Evolutionary conservation across 108 stramenopile species (phyloP).

Genomic region (Stephanodiscus triporus): DNA sequence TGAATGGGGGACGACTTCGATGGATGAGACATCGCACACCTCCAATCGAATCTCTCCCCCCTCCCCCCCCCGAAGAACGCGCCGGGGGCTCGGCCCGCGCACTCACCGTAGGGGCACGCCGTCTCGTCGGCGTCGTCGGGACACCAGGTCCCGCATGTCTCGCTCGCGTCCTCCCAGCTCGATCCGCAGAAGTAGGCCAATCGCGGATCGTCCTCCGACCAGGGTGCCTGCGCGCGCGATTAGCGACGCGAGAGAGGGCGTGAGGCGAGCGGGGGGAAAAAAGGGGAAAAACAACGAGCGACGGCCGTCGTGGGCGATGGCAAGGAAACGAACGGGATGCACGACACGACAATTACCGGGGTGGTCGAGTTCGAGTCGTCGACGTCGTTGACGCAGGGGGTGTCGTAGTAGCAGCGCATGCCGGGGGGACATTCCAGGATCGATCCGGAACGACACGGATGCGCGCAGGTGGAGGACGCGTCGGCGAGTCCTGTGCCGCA

Average conservation of each 20-base stretch:
- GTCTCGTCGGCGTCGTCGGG: neutral
- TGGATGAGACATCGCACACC: no score
- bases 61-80: neutral
- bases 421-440: neutral
- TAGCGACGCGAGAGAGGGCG: neutral
- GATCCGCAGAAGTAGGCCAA: neutral
- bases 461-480: neutral
- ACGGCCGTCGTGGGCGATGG: neutral
- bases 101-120: neutral
- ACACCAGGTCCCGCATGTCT: neutral
- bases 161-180: neutral
- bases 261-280: no score
- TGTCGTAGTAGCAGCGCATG: neutral
- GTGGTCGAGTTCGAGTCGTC: no score
- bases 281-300: no score
- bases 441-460: slow-evolving; percentile 8
- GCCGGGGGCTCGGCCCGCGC: no score
- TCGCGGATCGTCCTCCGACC: neutral
- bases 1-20: no score
- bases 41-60: no score
- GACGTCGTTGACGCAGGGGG: neutral
- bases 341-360: neutral
- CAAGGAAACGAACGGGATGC: neutral
- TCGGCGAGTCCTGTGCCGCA: slow-evolving; percentile 7
- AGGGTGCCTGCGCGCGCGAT: neutral